Percentiles rank a stretch among this genome's conserved stretches.
Conservation (phyloP, 1,139 yeast species). For the Hemisphaericaspora xylanilytica region DNA sequence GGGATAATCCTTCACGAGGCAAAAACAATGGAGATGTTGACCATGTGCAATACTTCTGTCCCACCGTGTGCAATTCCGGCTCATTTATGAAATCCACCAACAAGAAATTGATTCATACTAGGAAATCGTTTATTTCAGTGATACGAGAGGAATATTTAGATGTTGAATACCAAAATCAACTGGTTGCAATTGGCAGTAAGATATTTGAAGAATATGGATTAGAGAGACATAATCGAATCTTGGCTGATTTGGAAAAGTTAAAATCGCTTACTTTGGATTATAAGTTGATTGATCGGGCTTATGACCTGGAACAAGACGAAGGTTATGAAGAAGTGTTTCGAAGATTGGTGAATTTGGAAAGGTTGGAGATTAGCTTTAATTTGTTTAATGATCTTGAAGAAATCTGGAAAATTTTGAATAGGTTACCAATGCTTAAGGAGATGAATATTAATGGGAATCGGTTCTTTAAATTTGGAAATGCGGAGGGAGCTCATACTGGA, state of each 20-base stretch:
- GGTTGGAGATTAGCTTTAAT: conserved; percentile 64
- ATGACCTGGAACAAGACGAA: conserved; percentile 9
- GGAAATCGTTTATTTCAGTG: conserved; percentile 45
- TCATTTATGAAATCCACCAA: conserved; percentile 59
- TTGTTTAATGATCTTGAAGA: conserved; percentile 43
- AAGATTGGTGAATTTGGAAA: conserved; percentile 26
- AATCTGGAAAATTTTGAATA: conserved; percentile 35
- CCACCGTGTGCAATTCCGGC: conserved; percentile 42
- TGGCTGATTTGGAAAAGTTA: conserved; percentile 46
- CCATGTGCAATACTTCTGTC: conserved; percentile 58
- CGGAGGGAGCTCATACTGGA: conserved; percentile 19
- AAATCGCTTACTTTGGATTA: conserved; percentile 50
- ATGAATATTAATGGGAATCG: conserved; percentile 66
- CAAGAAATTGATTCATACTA: conserved; percentile 25
- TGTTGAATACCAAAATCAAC: conserved; percentile 17
- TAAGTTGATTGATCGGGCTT: conserved; percentile 24
- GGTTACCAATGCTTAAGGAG: conserved; percentile 35
- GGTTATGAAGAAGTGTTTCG: conserved; percentile 9
- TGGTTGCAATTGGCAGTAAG: conserved; percentile 53
- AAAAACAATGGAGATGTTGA: conserved; percentile 74
- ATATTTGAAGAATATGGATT: conserved; percentile 63
- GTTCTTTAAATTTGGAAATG: conserved; percentile 33
- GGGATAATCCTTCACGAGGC: conserved; percentile 75
- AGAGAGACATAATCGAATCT: conserved; percentile 48
- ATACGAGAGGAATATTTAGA: conserved; percentile 43